Percentiles rank a stretch among this genome's conserved stretches.
Evolutionary conservation across 2,329 filamentous ascomycete species (phyloP).

Genomic region (Zopfia rhizophila): DNA sequence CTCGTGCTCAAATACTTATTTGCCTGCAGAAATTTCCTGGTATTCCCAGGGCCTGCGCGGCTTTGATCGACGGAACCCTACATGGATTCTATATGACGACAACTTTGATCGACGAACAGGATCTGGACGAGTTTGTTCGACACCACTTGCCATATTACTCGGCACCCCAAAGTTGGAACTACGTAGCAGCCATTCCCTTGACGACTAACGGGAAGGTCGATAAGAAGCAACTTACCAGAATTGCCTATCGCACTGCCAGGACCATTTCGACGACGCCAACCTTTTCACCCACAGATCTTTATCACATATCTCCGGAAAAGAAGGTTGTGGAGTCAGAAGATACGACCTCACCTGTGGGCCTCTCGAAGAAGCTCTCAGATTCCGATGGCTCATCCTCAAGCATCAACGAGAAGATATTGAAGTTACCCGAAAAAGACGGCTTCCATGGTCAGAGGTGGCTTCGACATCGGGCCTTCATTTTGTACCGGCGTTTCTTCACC

Average conservation of each 20-base stretch:
- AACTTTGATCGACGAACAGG: slow-evolving; percentile 34
- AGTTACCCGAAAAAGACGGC: slow-evolving; percentile 37
- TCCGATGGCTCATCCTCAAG: slow-evolving; percentile 23
- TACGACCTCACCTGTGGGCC: slow-evolving; percentile 11
- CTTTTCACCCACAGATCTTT: slow-evolving; percentile 10
- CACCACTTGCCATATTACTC: slow-evolving; percentile 66
- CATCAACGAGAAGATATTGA: slow-evolving; percentile 28
- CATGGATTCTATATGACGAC: slow-evolving; percentile 63
- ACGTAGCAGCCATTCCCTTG: slow-evolving; percentile 58
- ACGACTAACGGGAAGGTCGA: slow-evolving; percentile 68
- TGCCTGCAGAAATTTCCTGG: slow-evolving; percentile 57
- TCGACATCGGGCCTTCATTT: slow-evolving; percentile 43
- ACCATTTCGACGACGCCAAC: slow-evolving; percentile 11
- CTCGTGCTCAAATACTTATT: no score
- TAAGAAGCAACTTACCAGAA: slow-evolving; percentile 57
- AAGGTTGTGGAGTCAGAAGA: no score
- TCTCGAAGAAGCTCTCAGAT: slow-evolving; percentile 23
- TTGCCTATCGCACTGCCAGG: slow-evolving; percentile 25
- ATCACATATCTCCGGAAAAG: slow-evolving; percentile 20
- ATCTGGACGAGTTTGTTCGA: slow-evolving; percentile 55
- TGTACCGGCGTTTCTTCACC: slow-evolving; percentile 45
- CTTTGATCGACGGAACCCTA: slow-evolving; percentile 61
- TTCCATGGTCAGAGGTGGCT: slow-evolving; percentile 43
- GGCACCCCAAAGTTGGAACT: slow-evolving; percentile 59
- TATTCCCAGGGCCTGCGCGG: slow-evolving; percentile 60